A percentile compares a stretch with the other conserved stretches of the same genome.
Evolutionary conservation across 257 asterid genomes (phyloP).

Genomic region (Capsicum rhomboideum): DNA sequence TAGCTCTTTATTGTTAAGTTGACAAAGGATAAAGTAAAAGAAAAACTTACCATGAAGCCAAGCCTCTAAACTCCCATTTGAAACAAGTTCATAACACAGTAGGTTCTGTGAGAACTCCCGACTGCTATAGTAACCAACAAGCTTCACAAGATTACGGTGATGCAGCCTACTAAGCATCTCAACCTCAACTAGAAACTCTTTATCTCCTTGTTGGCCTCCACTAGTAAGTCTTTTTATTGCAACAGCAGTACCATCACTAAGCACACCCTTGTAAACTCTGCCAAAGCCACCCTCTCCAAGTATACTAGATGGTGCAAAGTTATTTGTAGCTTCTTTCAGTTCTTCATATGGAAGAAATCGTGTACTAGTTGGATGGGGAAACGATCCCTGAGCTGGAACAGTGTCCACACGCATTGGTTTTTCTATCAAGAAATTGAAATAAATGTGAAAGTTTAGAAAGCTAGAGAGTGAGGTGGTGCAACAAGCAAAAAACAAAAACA

Average conservation of each 20-base stretch:
- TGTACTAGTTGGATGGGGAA: constrained; percentile 80
- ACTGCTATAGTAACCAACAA: constrained; percentile 81
- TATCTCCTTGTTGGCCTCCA: constrained; percentile 97
- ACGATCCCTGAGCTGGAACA: constrained; percentile 48
- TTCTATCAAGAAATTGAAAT: constrained; percentile 22
- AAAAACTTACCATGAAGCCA: constrained; percentile 85
- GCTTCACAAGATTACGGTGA: constrained; percentile 95
- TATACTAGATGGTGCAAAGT: constrained; percentile 63
- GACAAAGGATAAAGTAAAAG: background rate
- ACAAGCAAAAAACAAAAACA: background rate
- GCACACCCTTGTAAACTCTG: constrained; percentile 79
- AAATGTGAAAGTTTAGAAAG: constrained; percentile 2
- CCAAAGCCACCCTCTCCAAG: constrained; percentile 99
- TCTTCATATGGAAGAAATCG: constrained; percentile 74
- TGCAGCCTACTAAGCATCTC: constrained; percentile 98
- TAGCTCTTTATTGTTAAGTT: background rate
- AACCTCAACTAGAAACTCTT: constrained; percentile 91
- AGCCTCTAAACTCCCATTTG: constrained; percentile 90
- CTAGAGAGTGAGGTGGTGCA: background rate
- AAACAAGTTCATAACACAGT: constrained; percentile 94
- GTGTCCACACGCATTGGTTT: constrained; percentile 42
- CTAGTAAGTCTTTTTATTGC: constrained; percentile 83
- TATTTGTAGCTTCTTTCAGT: constrained; percentile 84
- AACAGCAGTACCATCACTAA: constrained; percentile 85
- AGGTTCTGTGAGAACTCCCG: constrained; percentile 75